Conservation (phyloP, 345 rosid genomes). For the Acer campestre region DNA sequence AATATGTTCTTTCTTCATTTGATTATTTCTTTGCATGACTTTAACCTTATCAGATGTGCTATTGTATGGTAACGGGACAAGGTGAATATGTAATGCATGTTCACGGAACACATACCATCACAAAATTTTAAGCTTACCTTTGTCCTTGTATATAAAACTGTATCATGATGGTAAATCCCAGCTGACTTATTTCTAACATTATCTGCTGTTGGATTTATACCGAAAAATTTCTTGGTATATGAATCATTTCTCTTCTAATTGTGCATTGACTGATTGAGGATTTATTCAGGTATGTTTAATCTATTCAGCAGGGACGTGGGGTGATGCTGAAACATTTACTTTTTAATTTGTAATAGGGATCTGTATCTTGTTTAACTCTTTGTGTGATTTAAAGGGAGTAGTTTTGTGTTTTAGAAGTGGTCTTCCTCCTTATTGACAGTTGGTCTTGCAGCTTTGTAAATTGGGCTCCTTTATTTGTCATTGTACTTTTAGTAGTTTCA, state of each 20-base stretch:
- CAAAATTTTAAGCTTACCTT: neutral
- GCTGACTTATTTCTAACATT: neutral
- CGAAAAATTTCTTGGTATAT: neutral
- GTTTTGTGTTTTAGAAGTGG: neutral
- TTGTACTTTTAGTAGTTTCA: neutral
- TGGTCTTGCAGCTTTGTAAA: neutral
- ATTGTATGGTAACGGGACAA: slow-evolving; percentile 1
- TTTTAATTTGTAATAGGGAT: neutral
- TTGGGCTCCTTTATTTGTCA: neutral
- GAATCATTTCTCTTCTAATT: neutral
- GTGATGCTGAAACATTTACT: neutral
- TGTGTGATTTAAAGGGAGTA: neutral
- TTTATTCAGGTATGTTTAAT: neutral
- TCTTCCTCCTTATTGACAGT: neutral
- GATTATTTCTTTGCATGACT: slow-evolving; percentile 2
- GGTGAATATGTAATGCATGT: neutral
- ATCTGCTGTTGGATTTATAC: neutral
- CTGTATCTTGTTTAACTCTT: neutral
- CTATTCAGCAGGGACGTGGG: neutral
- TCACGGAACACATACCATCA: neutral
- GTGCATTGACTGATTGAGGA: neutral
- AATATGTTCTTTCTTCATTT: slow-evolving; percentile 17
- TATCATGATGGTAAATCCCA: neutral
- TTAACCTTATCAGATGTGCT: neutral
- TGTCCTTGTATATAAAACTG: neutral